phyloP scores from a whole-genome alignment of 768 basidiomycete genomes.

The Hygrophorus russula region DNA sequence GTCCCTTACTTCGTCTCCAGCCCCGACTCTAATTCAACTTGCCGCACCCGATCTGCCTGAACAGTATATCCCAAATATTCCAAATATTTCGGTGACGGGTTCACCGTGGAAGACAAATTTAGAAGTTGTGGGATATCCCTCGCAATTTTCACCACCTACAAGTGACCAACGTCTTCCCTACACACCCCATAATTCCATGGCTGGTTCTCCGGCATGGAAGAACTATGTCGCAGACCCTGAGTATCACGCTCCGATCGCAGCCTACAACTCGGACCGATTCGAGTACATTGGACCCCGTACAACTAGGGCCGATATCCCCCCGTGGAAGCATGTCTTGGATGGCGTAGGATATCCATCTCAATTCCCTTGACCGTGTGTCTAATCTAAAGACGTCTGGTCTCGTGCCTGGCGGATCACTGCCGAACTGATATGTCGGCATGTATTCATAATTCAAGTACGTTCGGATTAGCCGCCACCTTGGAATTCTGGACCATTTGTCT shows the following conservation, averaged over 20 bases:
- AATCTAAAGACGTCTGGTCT: not conserved
- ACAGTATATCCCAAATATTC: too few species aligned
- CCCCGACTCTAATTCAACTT: too few species aligned
- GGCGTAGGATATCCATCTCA: too few species aligned
- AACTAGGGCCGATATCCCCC: not conserved
- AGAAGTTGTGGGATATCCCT: too few species aligned
- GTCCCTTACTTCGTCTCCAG: too few species aligned
- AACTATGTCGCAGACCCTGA: not conserved
- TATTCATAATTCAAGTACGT: not conserved
- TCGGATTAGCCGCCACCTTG: not conserved
- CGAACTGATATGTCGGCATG: not conserved
- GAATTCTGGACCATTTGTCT: too few species aligned
- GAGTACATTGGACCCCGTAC: not conserved
- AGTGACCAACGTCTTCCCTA: not conserved
- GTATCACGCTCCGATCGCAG: not conserved
- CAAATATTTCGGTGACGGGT: too few species aligned
- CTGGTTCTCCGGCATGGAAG: slow-evolving; percentile 1
- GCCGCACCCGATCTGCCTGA: too few species aligned
- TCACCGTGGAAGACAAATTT: too few species aligned
- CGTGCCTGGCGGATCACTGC: not conserved
- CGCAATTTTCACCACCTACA: not conserved
- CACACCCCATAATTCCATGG: not conserved
- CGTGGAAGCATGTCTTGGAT: too few species aligned
- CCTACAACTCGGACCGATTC: not conserved
- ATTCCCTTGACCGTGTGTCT: not conserved